A percentile compares a stretch with the other conserved stretches of the same genome.
These are phyloP conservation scores for Buddleja alternifolia DNA, from an alignment of 257 asterid genomes.

Conservation along the genomic window DNA sequence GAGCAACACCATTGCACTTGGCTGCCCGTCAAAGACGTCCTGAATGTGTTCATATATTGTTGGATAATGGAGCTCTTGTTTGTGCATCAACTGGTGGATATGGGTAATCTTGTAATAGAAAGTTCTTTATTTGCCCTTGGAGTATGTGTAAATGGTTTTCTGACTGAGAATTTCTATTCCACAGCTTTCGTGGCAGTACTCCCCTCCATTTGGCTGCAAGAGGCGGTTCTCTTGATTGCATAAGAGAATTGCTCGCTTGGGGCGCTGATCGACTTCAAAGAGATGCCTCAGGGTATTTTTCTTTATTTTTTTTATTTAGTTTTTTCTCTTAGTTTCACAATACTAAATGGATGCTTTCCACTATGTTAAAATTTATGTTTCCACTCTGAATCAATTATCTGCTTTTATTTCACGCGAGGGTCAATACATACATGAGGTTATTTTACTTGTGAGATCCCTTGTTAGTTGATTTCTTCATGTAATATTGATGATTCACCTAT, in stretches of 20 bases:
- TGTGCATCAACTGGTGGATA: slow-evolving; percentile 85
- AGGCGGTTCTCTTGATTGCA: slow-evolving; percentile 92
- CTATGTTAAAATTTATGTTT: too few species aligned
- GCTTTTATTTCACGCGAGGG: too few species aligned
- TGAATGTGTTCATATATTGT: slow-evolving; percentile 69
- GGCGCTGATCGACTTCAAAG: slow-evolving; percentile 87
- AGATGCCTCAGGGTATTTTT: slow-evolving; percentile 82
- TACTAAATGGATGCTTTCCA: too few species aligned
- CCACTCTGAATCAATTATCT: too few species aligned
- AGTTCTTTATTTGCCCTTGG: neutral
- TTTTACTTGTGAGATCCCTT: too few species aligned
- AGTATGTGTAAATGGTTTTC: slow-evolving; percentile 3
- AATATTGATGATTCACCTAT: too few species aligned
- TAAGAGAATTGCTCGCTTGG: slow-evolving; percentile 91
- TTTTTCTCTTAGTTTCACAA: too few species aligned
- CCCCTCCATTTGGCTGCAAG: slow-evolving; percentile 99
- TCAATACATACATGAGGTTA: too few species aligned
- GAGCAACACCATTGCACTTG: slow-evolving; percentile 95
- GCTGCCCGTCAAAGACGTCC: slow-evolving; percentile 85
- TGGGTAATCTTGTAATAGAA: slow-evolving; percentile 44
- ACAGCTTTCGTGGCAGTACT: slow-evolving; percentile 84
- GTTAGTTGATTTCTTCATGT: too few species aligned
- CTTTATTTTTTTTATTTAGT: neutral
- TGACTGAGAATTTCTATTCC: neutral
- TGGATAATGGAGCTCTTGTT: slow-evolving; percentile 84